These are phyloP conservation scores for Phialocephala sp. DNA, from an alignment of 2,329 filamentous ascomycete species.

Conservation along the genomic window DNA sequence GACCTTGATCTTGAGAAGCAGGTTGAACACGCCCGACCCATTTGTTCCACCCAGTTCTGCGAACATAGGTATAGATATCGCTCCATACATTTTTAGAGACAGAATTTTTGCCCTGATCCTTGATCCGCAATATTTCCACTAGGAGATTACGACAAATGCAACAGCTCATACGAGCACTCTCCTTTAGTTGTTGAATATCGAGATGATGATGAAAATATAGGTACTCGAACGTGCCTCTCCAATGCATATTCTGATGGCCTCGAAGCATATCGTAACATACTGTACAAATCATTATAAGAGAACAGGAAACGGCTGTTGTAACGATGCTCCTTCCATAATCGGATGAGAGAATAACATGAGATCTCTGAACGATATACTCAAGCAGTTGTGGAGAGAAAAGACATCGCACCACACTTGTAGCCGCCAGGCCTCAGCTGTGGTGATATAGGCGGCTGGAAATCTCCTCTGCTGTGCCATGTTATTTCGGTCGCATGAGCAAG, in stretches of 20 bases:
- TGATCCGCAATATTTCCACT: not conserved
- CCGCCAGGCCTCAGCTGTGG: not conserved
- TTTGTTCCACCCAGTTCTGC: not conserved
- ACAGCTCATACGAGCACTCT: conserved; percentile 1
- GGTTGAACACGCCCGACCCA: not conserved
- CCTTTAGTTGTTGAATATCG: not conserved
- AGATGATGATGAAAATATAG: not conserved
- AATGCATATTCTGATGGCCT: not conserved
- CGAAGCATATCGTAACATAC: not conserved
- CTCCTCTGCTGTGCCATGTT: not conserved
- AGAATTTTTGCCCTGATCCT: not conserved
- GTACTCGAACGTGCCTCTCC: not conserved
- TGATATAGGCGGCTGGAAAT: not conserved
- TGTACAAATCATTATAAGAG: not conserved
- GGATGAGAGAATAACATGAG: too few species aligned
- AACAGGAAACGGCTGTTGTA: not conserved
- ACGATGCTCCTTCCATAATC: too few species aligned
- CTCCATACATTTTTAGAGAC: not conserved
- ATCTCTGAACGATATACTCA: too few species aligned
- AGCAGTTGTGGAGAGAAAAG: too few species aligned
- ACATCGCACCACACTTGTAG: too few species aligned
- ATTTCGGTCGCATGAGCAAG: conserved; percentile 1
- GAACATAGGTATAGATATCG: not conserved
- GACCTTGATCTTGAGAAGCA: not conserved
- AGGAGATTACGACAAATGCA: not conserved